These are phyloP conservation scores for Magnolia kwangsiensis DNA, from an alignment of 164 flowering plant species.

Conservation along the genomic window DNA sequence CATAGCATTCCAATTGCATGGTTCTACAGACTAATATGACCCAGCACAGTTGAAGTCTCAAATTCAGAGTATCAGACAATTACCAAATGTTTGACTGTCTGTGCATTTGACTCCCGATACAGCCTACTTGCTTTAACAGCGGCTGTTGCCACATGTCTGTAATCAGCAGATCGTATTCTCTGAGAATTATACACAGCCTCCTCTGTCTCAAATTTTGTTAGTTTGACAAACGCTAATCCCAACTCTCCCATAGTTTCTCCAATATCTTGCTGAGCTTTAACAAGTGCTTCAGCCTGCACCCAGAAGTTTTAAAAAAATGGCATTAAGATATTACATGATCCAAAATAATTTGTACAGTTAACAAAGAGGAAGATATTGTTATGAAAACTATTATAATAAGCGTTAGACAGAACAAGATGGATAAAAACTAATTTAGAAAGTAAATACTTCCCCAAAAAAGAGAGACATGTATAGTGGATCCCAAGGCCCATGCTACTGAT, in stretches of 20 bases:
- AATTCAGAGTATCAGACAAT: neutral
- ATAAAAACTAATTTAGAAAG: no score
- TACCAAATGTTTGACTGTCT: constrained; percentile 92
- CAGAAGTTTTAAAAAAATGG: neutral
- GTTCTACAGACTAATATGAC: neutral
- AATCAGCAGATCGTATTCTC: constrained; percentile 44
- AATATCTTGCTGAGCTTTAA: constrained; percentile 93
- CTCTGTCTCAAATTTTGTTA: constrained; percentile 86
- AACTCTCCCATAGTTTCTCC: constrained; percentile 95
- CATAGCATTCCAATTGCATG: neutral
- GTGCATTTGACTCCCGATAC: constrained; percentile 77
- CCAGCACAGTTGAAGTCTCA: neutral
- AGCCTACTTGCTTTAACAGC: constrained; percentile 93
- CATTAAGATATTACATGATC: neutral
- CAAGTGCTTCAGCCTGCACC: constrained; percentile 82
- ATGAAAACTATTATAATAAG: no score
- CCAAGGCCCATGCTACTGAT: no score
- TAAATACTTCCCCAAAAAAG: no score
- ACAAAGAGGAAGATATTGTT: no score
- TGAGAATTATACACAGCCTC: constrained; percentile 65
- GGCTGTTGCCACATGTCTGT: constrained; percentile 80
- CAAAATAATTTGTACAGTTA: neutral
- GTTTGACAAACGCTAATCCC: constrained; percentile 77
- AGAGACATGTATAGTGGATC: no score
- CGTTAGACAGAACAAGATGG: no score